Conservation (phyloP, 371 early-diverging fungal genomes). For the Ordospora colligata region DNA sequence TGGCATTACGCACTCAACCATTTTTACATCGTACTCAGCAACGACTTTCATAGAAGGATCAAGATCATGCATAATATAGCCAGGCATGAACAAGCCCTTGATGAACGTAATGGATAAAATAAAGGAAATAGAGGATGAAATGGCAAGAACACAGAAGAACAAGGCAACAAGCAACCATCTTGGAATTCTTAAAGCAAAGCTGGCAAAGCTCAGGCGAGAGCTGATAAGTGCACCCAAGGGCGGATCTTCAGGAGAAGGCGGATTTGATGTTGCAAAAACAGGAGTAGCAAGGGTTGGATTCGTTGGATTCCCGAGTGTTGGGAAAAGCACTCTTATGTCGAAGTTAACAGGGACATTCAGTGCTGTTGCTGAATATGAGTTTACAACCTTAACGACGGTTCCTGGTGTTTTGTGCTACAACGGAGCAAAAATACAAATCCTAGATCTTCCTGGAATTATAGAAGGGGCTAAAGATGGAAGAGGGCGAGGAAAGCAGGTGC, state of each 20-base stretch:
- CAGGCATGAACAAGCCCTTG: not conserved
- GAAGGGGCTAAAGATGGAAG: conserved; percentile 98
- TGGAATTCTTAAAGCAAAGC: conserved; percentile 82
- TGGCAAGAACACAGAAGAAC: conserved; percentile 83
- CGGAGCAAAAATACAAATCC: conserved; percentile 85
- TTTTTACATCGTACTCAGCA: not conserved
- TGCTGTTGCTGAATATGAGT: conserved; percentile 83
- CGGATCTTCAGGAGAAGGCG: conserved; percentile 69
- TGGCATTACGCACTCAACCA: not conserved
- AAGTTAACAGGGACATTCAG: conserved; percentile 85
- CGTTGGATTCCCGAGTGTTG: conserved; percentile 90
- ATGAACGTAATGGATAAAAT: conserved; percentile 63
- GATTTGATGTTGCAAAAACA: conserved; percentile 86
- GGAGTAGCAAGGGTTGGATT: conserved; percentile 93
- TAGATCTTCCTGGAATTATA: conserved; percentile 85
- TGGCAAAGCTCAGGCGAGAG: conserved; percentile 86
- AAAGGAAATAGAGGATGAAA: conserved; percentile 65
- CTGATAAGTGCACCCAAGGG: conserved; percentile 70
- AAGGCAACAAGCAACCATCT: conserved; percentile 91
- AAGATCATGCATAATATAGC: not conserved
- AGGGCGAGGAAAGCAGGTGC: conserved; percentile 88
- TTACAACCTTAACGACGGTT: conserved; percentile 81
- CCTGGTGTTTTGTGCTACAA: conserved; percentile 85
- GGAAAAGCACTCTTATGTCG: conserved; percentile 84
- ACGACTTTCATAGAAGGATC: conserved; percentile 3